These are phyloP conservation scores for Talaromyces islandicus DNA, from an alignment of 2,329 filamentous ascomycete species.

Conservation along the genomic window DNA sequence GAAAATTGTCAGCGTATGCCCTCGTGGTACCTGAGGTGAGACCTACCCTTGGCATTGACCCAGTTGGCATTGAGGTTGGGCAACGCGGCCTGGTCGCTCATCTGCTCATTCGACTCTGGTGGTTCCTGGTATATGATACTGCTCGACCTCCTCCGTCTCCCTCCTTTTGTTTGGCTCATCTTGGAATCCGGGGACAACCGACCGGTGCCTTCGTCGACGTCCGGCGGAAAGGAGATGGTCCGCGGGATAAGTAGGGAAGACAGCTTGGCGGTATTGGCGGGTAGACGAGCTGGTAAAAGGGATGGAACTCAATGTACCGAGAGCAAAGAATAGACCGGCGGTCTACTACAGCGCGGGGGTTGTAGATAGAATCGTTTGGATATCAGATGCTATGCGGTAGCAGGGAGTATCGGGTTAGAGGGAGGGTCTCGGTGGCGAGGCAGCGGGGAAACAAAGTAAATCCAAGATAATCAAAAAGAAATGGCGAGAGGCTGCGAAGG, in stretches of 20 bases:
- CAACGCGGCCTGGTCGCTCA: conserved; percentile 89
- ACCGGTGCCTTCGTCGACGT: conserved; percentile 60
- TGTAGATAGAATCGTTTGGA: neutral
- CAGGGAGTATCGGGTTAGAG: neutral
- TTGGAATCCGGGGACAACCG: conserved; percentile 55
- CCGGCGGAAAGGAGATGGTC: conserved; percentile 86
- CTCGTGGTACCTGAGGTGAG: neutral
- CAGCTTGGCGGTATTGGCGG: conserved; percentile 82
- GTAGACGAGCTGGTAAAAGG: conserved; percentile 22
- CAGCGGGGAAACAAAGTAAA: neutral
- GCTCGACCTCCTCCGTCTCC: conserved; percentile 87
- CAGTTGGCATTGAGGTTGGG: conserved; percentile 97
- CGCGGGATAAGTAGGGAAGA: conserved; percentile 86
- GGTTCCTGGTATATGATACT: conserved; percentile 98
- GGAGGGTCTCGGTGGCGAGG: neutral
- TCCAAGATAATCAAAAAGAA: neutral
- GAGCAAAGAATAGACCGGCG: neutral
- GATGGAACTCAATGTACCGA: conserved; percentile 11
- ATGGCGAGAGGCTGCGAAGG: neutral
- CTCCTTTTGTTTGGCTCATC: conserved; percentile 55
- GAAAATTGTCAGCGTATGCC: conserved; percentile 3
- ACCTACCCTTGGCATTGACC: conserved; percentile 94
- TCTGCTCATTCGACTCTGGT: conserved; percentile 91
- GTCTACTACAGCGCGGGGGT: neutral
- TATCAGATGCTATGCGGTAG: neutral